Evolutionary conservation across 2,329 filamentous ascomycete genomes (phyloP), one percentile per base, ranked within the genome.

Genomic region (Fusarium sp.): DNA sequence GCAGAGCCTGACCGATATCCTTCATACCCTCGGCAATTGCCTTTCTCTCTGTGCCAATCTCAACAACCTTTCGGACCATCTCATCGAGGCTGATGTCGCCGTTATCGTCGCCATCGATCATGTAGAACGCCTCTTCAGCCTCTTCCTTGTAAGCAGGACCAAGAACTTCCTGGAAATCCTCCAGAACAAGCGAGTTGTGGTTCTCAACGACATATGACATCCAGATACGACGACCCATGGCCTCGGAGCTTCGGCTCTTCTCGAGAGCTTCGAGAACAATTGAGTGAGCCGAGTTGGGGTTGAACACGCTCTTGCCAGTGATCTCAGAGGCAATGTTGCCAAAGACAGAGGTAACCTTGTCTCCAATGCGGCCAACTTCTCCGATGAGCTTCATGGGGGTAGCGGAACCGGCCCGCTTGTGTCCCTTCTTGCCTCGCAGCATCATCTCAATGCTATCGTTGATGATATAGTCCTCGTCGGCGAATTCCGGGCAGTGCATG

Each of bases 151-250:
- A 92, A 7, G 90, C 89, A 0, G 89, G 85, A 3, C 96, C 96
- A 68, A 99, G 92, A 11, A 98, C 96, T 81, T 98, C 96, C 34
- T 92, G 81, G 41, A 99, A 89, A 80, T 99, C 97, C 6, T 98
- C 95, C 10, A 89, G 83, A 76, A 90, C 94, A 10, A 99, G 87
- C 1, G 92, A 87, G 45, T 98, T 94, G 68, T 92, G 92, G 77
- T 95, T 95, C 83, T 98, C 96, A 5, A 97, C 91, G 2, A 98
- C 97, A 81, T 98, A 97, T 1, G 95, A 98, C 94, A 98, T 97
- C 97, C 97, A 98, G 72, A 98, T 92, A 79, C 97, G 93, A 76
- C 91, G 93, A n/a, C 94, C 95, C 67, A 98, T 86, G n/a, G 97
- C 97, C 82, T 98, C 95, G 0, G 95, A 94, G 8, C 95, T 94